Conservation (phyloP, 441 rosid genomes). For the Gossypium gossypioides region DNA sequence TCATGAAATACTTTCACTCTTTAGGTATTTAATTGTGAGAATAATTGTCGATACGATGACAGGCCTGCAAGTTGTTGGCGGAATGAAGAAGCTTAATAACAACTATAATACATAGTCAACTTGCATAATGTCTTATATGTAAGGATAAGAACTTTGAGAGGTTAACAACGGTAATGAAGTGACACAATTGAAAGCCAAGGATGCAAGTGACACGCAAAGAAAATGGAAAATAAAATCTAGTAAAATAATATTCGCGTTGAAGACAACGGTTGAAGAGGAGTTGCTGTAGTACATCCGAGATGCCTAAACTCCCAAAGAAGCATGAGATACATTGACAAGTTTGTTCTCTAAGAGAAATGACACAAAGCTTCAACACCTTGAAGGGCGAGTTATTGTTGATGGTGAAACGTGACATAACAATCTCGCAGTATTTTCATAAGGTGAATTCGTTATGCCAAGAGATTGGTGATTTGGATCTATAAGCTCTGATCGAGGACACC, state of each 20-base stretch:
- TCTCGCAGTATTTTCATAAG: too few species aligned
- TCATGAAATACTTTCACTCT: too few species aligned
- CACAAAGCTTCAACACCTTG: not conserved
- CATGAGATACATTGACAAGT: not conserved
- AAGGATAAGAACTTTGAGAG: not conserved
- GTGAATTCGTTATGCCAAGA: not conserved
- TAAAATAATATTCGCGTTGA: too few species aligned
- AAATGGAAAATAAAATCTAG: not conserved
- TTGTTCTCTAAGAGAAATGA: not conserved
- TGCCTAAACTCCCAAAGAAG: not conserved
- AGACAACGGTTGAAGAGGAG: not conserved
- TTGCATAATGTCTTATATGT: not conserved
- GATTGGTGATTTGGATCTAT: not conserved
- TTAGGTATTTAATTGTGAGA: too few species aligned
- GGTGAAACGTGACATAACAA: not conserved
- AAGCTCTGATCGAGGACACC: not conserved
- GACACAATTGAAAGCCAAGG: not conserved
- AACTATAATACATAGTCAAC: too few species aligned
- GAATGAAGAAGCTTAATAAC: too few species aligned
- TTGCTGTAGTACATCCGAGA: not conserved
- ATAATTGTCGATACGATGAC: too few species aligned
- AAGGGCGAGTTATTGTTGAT: not conserved
- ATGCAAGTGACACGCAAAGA: not conserved
- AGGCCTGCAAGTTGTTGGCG: too few species aligned
- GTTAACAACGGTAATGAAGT: not conserved